Conservation (phyloP, 169 alveolate genomes). For the Cytauxzoon felis region DNA sequence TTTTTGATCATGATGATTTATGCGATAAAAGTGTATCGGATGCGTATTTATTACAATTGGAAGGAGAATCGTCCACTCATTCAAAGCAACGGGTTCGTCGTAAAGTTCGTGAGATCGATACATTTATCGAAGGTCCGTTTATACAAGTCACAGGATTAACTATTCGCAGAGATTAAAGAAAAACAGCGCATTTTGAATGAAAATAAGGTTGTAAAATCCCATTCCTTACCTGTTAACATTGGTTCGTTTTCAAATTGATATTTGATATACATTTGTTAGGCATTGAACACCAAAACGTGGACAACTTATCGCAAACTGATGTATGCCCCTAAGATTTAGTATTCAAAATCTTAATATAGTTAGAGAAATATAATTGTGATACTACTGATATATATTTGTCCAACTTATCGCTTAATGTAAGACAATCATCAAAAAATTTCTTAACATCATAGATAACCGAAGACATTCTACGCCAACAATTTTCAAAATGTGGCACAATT, state of each 20-base stretch:
- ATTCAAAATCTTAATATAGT: neutral
- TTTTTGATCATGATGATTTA: too few relatives aligned
- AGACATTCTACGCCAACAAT: neutral
- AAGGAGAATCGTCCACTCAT: neutral
- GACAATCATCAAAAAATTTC: neutral
- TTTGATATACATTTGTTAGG: too few relatives aligned
- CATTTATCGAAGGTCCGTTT: constrained; percentile 47
- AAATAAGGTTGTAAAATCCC: constrained; percentile 13
- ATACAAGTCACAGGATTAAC: neutral
- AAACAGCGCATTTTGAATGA: constrained; percentile 41
- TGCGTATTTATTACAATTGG: constrained; percentile 16
- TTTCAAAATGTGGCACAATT: constrained; percentile 17
- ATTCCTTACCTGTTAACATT: neutral
- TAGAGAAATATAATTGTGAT: neutral
- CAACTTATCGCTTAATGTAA: constrained; percentile 20
- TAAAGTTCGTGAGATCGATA: constrained; percentile 42
- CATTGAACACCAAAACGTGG: too few relatives aligned
- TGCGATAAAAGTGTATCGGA: too few relatives aligned
- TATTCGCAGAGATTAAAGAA: constrained; percentile 44
- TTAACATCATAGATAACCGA: constrained; percentile 7
- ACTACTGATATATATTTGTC: constrained; percentile 7
- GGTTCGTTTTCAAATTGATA: neutral
- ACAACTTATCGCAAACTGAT: too few relatives aligned
- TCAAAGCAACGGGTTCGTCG: neutral
- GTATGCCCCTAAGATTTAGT: too few relatives aligned